phyloP scores from a whole-genome alignment of 306 rosid genomes.

The cucumber (Cucumis sativus) region Cucumber_9930_V3 NC_026658.2:4701501-4702000 shows the following conservation, averaged over 20 bases:
- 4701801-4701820: conserved; percentile 97
- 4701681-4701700: conserved; percentile 94
- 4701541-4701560: neutral
- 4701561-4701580: neutral
- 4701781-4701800: conserved; percentile 94
- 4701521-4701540: neutral
- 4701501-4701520: neutral
- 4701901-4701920: neutral
- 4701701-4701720: conserved; percentile 97
- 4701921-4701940: neutral
- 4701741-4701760: conserved; percentile 88
- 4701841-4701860: conserved; percentile 92
- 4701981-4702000: neutral
- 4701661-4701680: conserved; percentile 93
- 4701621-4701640: conserved; percentile 45
- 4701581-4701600: neutral
- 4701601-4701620: neutral
- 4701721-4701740: conserved; percentile 94
- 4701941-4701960: neutral
- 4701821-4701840: conserved; percentile 98
- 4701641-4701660: conserved; percentile 98
- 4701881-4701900: conserved; percentile 27
- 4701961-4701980: neutral
- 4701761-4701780: conserved; percentile 94
- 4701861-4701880: conserved; percentile 88